Conservation (phyloP, 495 filamentous ascomycete genomes). For the Friedmanniomyces endolithicus region DNA sequence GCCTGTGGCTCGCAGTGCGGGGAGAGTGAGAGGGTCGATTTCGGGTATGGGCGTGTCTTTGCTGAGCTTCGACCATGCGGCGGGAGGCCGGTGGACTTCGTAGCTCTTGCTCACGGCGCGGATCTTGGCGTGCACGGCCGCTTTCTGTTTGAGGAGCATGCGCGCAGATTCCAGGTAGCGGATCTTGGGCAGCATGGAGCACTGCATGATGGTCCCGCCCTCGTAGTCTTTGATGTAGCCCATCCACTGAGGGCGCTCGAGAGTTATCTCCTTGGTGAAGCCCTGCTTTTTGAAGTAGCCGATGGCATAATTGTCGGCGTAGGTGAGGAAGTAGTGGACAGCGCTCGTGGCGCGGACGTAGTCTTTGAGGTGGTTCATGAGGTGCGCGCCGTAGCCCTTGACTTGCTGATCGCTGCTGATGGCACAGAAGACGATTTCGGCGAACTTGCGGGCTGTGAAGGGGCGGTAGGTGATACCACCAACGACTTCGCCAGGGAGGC, state of each 20-base stretch:
- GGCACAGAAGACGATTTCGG: conserved; percentile 97
- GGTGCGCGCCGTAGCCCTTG: conserved; percentile 92
- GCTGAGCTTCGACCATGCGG: conserved; percentile 48
- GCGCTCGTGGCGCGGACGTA: conserved; percentile 95
- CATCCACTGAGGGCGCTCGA: conserved; percentile 89
- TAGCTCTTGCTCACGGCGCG: conserved; percentile 81
- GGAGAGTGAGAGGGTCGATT: conserved; percentile 71
- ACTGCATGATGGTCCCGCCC: conserved; percentile 98
- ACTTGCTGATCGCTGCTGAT: conserved; percentile 97
- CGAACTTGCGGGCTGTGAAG: conserved; percentile 84
- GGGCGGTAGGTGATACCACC: conserved; percentile 94
- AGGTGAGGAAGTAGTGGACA: conserved; percentile 97
- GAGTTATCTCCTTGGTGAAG: conserved; percentile 95
- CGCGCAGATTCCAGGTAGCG: conserved; percentile 88
- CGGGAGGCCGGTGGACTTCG: conserved; percentile 71
- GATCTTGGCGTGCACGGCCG: conserved; percentile 86
- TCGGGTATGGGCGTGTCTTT: conserved; percentile 45
- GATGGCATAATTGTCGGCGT: conserved; percentile 97
- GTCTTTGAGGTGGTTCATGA: conserved; percentile 97
- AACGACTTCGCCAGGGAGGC: conserved; percentile 19
- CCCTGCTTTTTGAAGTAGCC: conserved; percentile 99
- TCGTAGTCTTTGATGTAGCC: conserved; percentile 99
- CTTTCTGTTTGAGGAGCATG: conserved; percentile 96
- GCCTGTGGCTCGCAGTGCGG: conserved; percentile 75
- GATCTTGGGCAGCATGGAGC: conserved; percentile 87